A percentile compares a stretch with the other conserved stretches of the same genome.
Evolutionary conservation across 805 yeast genomes (phyloP).

Genomic region (Yamadazyma endophytica): DNA sequence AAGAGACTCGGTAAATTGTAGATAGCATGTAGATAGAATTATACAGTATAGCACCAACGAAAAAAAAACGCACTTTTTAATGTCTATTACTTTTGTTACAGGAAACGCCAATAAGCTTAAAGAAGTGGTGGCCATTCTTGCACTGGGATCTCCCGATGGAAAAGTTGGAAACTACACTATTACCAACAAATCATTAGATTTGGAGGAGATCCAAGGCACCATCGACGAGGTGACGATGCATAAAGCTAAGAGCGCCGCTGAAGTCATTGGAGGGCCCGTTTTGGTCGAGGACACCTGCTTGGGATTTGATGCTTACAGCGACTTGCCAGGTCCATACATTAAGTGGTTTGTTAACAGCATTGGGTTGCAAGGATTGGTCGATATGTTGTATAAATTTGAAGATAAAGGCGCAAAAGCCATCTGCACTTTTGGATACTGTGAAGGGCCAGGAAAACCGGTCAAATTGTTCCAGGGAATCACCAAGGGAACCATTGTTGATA

Average conservation of each 20-base stretch:
- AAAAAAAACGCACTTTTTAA: no score
- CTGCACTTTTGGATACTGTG: constrained; percentile 90
- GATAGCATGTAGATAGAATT: background rate
- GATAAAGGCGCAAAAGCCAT: constrained; percentile 84
- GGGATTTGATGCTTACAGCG: constrained; percentile 72
- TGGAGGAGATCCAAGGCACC: constrained; percentile 89
- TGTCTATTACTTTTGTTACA: constrained; percentile 64
- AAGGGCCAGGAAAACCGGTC: constrained; percentile 71
- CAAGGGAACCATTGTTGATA: constrained; percentile 70
- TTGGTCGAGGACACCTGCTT: constrained; percentile 94
- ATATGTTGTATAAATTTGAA: constrained; percentile 75
- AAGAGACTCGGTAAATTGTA: constrained; percentile 55
- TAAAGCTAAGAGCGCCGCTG: constrained; percentile 75
- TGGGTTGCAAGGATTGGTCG: constrained; percentile 74
- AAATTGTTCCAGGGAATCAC: constrained; percentile 81
- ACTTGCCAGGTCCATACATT: constrained; percentile 89
- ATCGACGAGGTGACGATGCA: constrained; percentile 75
- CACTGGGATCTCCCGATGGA: constrained; percentile 24
- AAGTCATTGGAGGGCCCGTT: constrained; percentile 67
- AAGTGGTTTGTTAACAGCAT: constrained; percentile 84
- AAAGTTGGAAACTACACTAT: constrained; percentile 50
- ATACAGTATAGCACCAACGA: no score
- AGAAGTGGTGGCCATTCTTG: constrained; percentile 76
- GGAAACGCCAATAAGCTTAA: constrained; percentile 86
- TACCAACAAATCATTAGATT: constrained; percentile 64